These are phyloP conservation scores for Magnusiomyces magnusii DNA, from an alignment of 1,139 yeast genomes.

Conservation along the genomic window DNA sequence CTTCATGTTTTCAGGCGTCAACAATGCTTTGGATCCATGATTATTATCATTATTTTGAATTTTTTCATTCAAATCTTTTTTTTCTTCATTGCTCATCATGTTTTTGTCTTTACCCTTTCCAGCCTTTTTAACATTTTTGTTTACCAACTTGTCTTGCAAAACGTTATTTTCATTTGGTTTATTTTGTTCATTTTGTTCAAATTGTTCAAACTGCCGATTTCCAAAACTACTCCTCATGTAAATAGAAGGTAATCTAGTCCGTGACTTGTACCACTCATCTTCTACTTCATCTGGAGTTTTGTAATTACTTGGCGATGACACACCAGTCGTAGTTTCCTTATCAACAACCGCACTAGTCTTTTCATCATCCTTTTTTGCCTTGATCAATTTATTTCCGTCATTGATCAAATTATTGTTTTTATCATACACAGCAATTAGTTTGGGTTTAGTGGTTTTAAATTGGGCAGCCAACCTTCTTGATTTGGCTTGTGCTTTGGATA, in stretches of 20 bases:
- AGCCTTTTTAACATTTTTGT: too few species aligned
- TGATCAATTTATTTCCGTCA: neutral
- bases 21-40: too few species aligned
- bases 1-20: constrained; percentile 2
- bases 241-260: neutral
- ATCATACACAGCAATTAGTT: neutral
- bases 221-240: neutral
- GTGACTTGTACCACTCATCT: neutral
- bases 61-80: too few species aligned
- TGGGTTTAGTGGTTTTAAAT: neutral
- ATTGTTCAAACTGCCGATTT: too few species aligned
- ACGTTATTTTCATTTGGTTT: neutral
- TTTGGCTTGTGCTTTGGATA: too few species aligned
- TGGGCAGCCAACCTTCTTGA: too few species aligned
- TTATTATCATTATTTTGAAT: too few species aligned
- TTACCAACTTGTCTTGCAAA: neutral
- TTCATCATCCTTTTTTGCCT: neutral
- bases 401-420: neutral
- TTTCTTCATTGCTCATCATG: too few species aligned
- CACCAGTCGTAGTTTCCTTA: neutral
- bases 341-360: neutral
- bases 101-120: too few species aligned
- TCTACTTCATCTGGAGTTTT: neutral
- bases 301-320: neutral
- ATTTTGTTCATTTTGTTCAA: too few species aligned